Evolutionary conservation across 2,329 filamentous ascomycete species (phyloP), one percentile per base, ranked within the genome.

Genomic region (Fusarium equiseti): DNA sequence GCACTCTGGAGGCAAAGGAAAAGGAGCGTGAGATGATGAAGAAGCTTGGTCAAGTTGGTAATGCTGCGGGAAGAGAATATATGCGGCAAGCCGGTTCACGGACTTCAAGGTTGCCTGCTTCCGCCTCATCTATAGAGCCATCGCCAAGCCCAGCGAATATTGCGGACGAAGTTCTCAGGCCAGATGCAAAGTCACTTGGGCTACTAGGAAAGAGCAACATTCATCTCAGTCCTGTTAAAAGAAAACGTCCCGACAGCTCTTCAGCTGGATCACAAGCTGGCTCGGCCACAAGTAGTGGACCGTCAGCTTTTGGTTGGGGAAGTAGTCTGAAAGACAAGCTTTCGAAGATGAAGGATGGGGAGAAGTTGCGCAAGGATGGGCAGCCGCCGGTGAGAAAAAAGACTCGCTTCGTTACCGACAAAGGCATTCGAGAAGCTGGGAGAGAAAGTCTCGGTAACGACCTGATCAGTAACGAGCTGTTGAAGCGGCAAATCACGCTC

Each of bases 391-490:
- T 89, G 32, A 84, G 87, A 71, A 91, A 93, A 81, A 93, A 93
- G 84, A 94, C 92, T 54, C 85, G 92, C n/a, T 94, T 95, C 76
- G 87, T 94, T 43, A 93, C 92, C 27, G 89, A 90, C 44, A 92
- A 91, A 77, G 92, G 92, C 1, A 94, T 95, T 67, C 87, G 89
- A 58, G 91, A 93, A 79, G 92, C 92, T 6, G 92, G 92, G 2
- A 84, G 91, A 64, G 92, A 94, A 76, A 94, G 91, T 75, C 77
- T 94, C 4, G 89, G 90, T 12, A 83, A 79, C n/a, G 86, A 87
- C 54, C 18, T 38, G 35, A 38, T 94, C 4, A 89, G 90, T 12
- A 83, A 79, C n/a, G 86, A 87, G 53, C 78, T 83, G 63, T 57
- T 68, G 40, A 76, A 76, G 51, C 72, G 79, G 57, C 79, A 77